Evolutionary conservation across 139 green algal genomes (phyloP).

Genomic region (Auxenochlorella pyrenoidosa): DNA sequence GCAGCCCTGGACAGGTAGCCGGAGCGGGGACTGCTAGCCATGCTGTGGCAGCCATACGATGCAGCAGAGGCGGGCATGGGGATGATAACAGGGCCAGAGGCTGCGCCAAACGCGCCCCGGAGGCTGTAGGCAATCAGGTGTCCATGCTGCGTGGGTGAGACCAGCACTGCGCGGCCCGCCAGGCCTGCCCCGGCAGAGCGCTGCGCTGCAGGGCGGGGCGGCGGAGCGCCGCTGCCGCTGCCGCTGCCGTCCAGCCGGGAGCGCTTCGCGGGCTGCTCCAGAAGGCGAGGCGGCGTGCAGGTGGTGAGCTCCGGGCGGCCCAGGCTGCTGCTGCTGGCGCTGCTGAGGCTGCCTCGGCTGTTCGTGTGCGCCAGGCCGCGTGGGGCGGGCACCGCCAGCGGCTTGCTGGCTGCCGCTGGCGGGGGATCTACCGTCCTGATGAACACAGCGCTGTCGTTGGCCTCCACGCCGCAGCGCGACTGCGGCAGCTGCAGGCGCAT

Average conservation of each 20-base stretch:
- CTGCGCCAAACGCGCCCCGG: background rate
- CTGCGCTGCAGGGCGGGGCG: background rate
- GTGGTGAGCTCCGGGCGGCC: background rate
- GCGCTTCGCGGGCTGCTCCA: background rate
- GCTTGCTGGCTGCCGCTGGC: background rate
- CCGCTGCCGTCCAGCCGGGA: background rate
- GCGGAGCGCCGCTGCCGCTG: background rate
- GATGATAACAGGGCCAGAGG: background rate
- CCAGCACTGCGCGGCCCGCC: background rate
- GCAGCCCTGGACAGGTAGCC: background rate
- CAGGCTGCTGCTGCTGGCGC: background rate
- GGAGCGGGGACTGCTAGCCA: background rate
- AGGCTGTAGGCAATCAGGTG: background rate
- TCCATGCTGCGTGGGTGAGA: background rate
- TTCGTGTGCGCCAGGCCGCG: too few relatives aligned
- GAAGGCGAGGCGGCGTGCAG: background rate
- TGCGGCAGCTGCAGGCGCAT: background rate
- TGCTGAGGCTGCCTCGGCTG: background rate
- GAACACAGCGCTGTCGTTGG: background rate
- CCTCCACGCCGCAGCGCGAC: background rate
- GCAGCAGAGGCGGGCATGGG: background rate
- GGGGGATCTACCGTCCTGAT: background rate
- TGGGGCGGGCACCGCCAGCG: too few relatives aligned
- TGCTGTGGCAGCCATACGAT: background rate
- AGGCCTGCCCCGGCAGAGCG: background rate